These are phyloP conservation scores for Cucurbita argyrosperma DNA, from an alignment of 306 rosid genomes.

Conservation along the genomic window DNA sequence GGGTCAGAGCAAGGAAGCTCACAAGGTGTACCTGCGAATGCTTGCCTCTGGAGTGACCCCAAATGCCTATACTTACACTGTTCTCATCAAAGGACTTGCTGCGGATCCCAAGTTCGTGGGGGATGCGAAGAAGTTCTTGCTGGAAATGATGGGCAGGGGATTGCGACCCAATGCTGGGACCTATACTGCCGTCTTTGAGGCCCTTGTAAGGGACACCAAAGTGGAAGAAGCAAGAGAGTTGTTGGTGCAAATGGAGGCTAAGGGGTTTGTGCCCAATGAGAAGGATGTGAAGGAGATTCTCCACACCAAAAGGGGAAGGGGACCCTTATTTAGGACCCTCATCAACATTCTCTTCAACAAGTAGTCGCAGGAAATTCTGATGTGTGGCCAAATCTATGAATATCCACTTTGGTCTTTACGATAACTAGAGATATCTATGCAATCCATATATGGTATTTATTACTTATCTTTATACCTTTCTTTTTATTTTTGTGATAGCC, in stretches of 20 bases:
- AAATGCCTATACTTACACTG: conserved; percentile 52
- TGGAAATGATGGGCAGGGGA: conserved; percentile 63
- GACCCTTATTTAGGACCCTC: conserved; percentile 34
- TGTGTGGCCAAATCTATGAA: too few species aligned
- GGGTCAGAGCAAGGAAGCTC: conserved; percentile 44
- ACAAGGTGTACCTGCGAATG: conserved; percentile 54
- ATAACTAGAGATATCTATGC: background rate
- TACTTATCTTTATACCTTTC: background rate
- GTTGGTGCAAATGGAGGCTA: conserved; percentile 28
- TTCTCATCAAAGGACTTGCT: conserved; percentile 43
- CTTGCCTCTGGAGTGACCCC: conserved; percentile 55
- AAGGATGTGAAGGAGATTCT: conserved; percentile 43
- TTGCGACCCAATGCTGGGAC: conserved; percentile 51
- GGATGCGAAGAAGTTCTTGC: conserved; percentile 36
- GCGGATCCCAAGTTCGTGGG: conserved; percentile 16
- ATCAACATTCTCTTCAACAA: conserved; percentile 40
- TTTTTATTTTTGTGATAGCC: background rate
- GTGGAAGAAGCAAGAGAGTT: conserved; percentile 38
- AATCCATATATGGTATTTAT: background rate
- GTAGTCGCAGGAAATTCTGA: conserved; percentile 3
- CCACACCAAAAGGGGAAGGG: conserved; percentile 15
- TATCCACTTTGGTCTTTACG: background rate
- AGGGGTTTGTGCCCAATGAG: conserved; percentile 53
- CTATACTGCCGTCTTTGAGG: conserved; percentile 45
- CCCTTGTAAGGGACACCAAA: conserved; percentile 25